A percentile compares a stretch with the other conserved stretches of the same genome.
These are phyloP conservation scores for Trapa bicornis DNA, from an alignment of 345 rosid genomes.

Conservation along the genomic window DNA sequence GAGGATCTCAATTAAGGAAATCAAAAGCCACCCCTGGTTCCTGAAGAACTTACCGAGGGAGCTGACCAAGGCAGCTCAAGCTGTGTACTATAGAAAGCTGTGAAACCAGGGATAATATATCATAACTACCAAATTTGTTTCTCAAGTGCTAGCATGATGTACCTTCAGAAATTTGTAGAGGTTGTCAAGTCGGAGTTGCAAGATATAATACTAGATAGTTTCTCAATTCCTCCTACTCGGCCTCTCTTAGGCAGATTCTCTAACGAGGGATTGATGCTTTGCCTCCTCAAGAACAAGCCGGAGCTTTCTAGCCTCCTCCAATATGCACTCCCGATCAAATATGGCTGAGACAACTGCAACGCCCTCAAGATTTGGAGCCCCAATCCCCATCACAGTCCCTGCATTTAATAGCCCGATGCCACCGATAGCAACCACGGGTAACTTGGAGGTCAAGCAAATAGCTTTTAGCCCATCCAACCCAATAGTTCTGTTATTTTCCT, in stretches of 20 bases:
- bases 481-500: slow-evolving; percentile 56
- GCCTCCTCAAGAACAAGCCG: not conserved
- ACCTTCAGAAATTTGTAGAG: too few relatives aligned
- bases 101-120: too few relatives aligned
- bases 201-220: too few relatives aligned
- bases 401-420: slow-evolving; percentile 66
- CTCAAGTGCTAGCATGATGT: too few relatives aligned
- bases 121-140: too few relatives aligned
- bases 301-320: not conserved
- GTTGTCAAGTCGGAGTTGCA: too few relatives aligned
- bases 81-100: not conserved
- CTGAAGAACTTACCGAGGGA: slow-evolving; percentile 3
- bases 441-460: slow-evolving; percentile 60
- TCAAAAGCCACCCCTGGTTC: slow-evolving; percentile 1
- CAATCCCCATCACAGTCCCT: slow-evolving; percentile 33
- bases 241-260: too few relatives aligned
- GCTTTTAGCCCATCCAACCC: slow-evolving; percentile 73
- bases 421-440: slow-evolving; percentile 87
- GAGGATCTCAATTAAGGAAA: slow-evolving; percentile 5
- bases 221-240: too few relatives aligned
- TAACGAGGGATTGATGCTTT: not conserved
- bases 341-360: slow-evolving; percentile 75
- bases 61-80: slow-evolving; percentile 8
- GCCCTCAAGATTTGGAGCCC: slow-evolving; percentile 54
- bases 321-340: slow-evolving; percentile 26